Conservation (phyloP, 2,329 filamentous ascomycete species). For the Nannizziopsis barbatae region DNA sequence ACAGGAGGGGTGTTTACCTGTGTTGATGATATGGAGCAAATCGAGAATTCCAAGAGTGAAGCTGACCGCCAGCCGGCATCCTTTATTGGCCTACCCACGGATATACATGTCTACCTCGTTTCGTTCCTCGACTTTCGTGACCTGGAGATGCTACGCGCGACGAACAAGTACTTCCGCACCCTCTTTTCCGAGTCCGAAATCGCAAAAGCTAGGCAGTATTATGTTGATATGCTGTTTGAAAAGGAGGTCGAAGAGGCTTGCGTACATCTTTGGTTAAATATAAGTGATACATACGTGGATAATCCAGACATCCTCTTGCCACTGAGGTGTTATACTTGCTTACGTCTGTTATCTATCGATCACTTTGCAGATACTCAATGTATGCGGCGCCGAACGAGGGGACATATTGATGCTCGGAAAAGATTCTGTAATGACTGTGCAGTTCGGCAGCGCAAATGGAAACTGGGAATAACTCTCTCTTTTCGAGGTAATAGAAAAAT, state of each 20-base stretch:
- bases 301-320: conserved; percentile 1
- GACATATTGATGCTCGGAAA: conserved; percentile 14
- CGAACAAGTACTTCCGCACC: conserved; percentile 13
- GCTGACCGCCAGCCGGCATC: neutral
- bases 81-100: conserved; percentile 12
- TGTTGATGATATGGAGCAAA: neutral
- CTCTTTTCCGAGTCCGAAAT: conserved; percentile 13
- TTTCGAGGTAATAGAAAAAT: conserved; percentile 1
- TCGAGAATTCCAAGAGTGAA: neutral
- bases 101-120: conserved; percentile 14
- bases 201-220: conserved; percentile 4
- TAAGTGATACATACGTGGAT: neutral
- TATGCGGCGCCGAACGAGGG: conserved; percentile 15
- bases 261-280: neutral
- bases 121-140: conserved; percentile 11
- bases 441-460: conserved; percentile 15
- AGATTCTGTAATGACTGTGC: conserved; percentile 18
- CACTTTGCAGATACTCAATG: conserved; percentile 16
- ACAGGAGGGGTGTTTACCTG: too few species aligned
- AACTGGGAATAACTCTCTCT: conserved; percentile 12
- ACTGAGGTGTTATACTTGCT: conserved; percentile 18
- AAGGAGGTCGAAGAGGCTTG: conserved; percentile 9
- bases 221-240: conserved; percentile 1
- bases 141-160: conserved; percentile 14
- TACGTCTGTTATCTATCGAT: conserved; percentile 11